phyloP scores from a whole-genome alignment of 2,329 filamentous ascomycete genomes.

The Trichoderma asperellum region DNA sequence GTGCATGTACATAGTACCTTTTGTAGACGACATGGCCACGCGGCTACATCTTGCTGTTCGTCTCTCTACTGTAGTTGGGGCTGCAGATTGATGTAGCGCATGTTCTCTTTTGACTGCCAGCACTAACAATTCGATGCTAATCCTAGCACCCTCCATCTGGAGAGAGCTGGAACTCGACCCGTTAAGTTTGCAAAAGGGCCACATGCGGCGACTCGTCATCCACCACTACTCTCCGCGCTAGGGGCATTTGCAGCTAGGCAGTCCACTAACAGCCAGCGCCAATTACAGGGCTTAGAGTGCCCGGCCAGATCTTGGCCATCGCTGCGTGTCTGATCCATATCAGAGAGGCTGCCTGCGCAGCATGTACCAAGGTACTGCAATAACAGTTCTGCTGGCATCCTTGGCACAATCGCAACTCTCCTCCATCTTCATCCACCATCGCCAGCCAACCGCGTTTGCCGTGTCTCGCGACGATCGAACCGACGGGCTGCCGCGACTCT shows the following conservation, averaged over 20 bases:
- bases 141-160: not conserved
- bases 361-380: not conserved
- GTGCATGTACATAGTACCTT: not conserved
- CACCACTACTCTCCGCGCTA: not conserved
- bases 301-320: not conserved
- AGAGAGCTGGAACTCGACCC: not conserved
- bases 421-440: not conserved
- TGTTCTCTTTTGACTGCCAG: not conserved
- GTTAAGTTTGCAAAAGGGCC: no score
- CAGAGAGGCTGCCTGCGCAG: constrained; percentile 14
- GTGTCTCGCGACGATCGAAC: not conserved
- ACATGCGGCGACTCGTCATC: constrained; percentile 17
- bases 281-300: constrained; percentile 26
- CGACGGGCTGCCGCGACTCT: not conserved
- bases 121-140: not conserved
- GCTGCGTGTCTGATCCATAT: constrained; percentile 2
- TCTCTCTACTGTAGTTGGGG: not conserved
- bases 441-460: not conserved
- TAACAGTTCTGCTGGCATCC: not conserved
- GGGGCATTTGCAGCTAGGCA: constrained; percentile 13
- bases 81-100: not conserved
- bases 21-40: not conserved
- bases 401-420: constrained; percentile 14
- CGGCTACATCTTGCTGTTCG: not conserved
- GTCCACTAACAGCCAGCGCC: constrained; percentile 8